Base-by-base conservation (phyloP, 1,284 basidiomycete genomes). In the Amylostereum areolatum region DNA sequence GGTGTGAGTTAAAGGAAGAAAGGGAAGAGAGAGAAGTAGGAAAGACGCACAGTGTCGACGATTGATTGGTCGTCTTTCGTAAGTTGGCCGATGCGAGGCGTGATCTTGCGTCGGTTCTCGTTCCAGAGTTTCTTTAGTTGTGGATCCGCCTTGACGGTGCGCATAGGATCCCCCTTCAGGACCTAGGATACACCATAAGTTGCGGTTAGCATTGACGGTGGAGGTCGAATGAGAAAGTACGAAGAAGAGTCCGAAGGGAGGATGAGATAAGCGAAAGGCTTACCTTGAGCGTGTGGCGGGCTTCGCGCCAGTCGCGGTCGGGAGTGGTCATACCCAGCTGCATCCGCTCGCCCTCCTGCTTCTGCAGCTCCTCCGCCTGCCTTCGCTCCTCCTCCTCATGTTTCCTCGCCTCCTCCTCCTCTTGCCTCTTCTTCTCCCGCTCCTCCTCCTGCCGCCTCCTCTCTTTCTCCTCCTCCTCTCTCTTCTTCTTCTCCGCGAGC, bases 11-110 rank as follows among this genome's bases (percentile, higher is more conserved):
- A 50, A 43, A 35, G 24, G 10, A 11, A 12, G 37, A 45, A 45
- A 9, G 33, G n/a, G 51, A 53, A 40, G 36, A 31, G 46, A 28
- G 30, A 31, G 39, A 32, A 47, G 31, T 24, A 36, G 30, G n/a
- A n/a, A 31, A 44, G n/a, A 75, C 86, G 61, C 67, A 92, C 83
- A 53, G 95, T 86, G 18, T 80, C 78, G 29, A 72, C 55, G 43
- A 95, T 90, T n/a, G 83, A 75, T 36, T 75, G 64, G 2, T 70
- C 59, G 41, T 94, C 88, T 58, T 92, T 91, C 9, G 92, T 94
- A 33, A 98, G 72, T 66, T 98, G 96, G 1, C 95, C 93, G 35
- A 98, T 80, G 62, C 92, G 92, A 30, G 92, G 88, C 2, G 85
- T 93, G 49, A 99, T 94, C 60, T 87, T 78, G 44, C 95, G 81